These are phyloP conservation scores for Candida taoyuanica DNA, from an alignment of 805 yeast species.

Conservation along the genomic window DNA sequence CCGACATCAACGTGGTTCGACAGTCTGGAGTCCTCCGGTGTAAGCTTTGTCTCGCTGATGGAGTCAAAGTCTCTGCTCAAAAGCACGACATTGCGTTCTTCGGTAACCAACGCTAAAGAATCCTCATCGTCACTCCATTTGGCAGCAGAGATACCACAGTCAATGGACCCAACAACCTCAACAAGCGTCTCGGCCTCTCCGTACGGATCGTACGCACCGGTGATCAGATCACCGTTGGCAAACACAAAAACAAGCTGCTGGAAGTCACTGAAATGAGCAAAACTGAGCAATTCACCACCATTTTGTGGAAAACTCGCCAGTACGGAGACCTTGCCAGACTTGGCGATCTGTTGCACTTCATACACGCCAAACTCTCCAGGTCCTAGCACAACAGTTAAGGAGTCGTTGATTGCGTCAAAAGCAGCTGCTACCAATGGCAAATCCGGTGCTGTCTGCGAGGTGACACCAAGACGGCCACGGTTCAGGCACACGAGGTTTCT, in stretches of 20 bases:
- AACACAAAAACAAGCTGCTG: conserved; percentile 63
- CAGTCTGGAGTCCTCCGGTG: conserved; percentile 56
- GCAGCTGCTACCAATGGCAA: conserved; percentile 47
- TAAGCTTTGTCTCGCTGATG: conserved; percentile 56
- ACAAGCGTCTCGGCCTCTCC: conserved; percentile 39
- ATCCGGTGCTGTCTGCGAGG: conserved; percentile 61
- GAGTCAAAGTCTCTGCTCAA: conserved; percentile 79
- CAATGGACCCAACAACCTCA: conserved; percentile 82
- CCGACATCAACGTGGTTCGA: conserved; percentile 93
- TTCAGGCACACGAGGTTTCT: conserved; percentile 49
- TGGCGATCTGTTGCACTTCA: conserved; percentile 75
- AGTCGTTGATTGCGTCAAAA: conserved; percentile 72
- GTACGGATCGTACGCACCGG: conserved; percentile 54
- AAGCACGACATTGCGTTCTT: conserved; percentile 53
- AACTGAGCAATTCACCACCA: conserved; percentile 43
- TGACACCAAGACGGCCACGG: conserved; percentile 47
- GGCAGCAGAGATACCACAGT: conserved; percentile 67
- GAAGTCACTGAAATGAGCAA: conserved; percentile 67
- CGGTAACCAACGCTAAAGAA: conserved; percentile 64
- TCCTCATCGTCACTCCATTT: conserved; percentile 93
- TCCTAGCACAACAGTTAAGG: conserved; percentile 61
- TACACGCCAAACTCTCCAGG: conserved; percentile 48
- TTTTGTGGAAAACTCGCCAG: conserved; percentile 59
- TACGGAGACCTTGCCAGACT: conserved; percentile 51
- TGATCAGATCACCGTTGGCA: conserved; percentile 68